Evolutionary conservation across 2,329 filamentous ascomycete species (phyloP).

Genomic region (Cyphellophora attinorum): DNA sequence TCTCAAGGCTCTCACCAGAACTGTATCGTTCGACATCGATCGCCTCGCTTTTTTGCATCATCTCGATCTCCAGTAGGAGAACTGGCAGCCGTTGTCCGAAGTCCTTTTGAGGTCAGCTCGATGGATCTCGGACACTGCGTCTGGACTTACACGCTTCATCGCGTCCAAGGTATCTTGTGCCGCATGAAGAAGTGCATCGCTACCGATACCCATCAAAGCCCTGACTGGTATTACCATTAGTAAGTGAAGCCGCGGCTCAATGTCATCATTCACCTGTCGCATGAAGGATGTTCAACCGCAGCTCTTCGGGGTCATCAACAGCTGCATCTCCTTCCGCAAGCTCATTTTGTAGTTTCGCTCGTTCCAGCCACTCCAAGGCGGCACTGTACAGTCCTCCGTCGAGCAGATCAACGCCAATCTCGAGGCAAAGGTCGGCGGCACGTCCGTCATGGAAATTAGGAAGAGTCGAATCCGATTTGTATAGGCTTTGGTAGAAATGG

Average conservation of each 20-base stretch:
- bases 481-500: conserved; percentile 61
- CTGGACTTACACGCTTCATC: conserved; percentile 5
- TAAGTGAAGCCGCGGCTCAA: no score
- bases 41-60: no score
- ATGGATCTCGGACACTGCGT: no score
- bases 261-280: no score
- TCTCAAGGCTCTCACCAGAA: no score
- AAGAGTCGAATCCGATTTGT: no score
- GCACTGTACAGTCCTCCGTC: conserved; percentile 41
- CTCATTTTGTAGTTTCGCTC: conserved; percentile 53
- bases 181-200: no score
- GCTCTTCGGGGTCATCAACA: conserved; percentile 51
- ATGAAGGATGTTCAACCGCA: conserved; percentile 59
- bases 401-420: conserved; percentile 57
- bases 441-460: conserved; percentile 45
- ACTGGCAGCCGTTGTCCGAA: conserved; percentile 57
- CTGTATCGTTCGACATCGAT: no score
- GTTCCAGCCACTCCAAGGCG: conserved; percentile 64
- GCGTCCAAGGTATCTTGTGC: no score
- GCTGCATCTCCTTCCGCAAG: conserved; percentile 45
- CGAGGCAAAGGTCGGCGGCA: conserved; percentile 59
- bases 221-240: no score
- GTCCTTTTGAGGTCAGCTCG: no score
- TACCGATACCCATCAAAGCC: no score
- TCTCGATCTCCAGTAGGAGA: conserved; percentile 57